Evolutionary conservation across 257 asterid genomes (phyloP).

Genomic region (Scutellaria minor): DNA sequence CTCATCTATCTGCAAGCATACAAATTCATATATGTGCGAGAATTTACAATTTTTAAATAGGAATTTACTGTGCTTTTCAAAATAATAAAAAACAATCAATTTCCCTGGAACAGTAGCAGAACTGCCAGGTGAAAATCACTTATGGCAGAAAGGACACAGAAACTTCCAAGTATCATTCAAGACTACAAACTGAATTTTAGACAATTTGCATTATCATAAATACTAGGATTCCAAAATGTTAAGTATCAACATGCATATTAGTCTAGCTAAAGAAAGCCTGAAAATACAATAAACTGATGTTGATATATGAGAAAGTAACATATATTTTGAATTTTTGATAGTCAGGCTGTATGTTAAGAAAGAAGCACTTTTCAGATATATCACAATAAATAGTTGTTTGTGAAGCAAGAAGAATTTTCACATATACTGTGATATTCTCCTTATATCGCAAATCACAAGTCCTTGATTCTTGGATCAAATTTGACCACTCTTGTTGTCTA

Average conservation of each 20-base stretch:
- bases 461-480: not conserved
- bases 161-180: not conserved
- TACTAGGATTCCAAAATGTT: constrained; percentile 3
- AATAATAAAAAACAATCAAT: not conserved
- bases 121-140: not conserved
- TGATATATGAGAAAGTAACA: not conserved
- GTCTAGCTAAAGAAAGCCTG: constrained; percentile 10
- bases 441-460: constrained; percentile 1
- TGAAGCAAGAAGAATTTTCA: not conserved
- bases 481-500: not conserved
- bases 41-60: not conserved
- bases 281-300: constrained; percentile 13
- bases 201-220: not conserved
- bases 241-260: not conserved
- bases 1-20: constrained; percentile 73
- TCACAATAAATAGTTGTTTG: not conserved
- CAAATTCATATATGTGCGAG: not conserved
- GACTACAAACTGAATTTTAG: constrained; percentile 13
- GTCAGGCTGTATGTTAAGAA: too few relatives aligned
- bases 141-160: constrained; percentile 4
- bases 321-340: too few relatives aligned
- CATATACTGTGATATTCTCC: not conserved
- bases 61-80: constrained; percentile 3
- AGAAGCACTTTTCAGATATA: not conserved
- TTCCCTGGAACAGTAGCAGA: not conserved